These are phyloP conservation scores for Mariannaea elegans DNA, from an alignment of 2,329 filamentous ascomycete species.

Conservation along the genomic window DNA sequence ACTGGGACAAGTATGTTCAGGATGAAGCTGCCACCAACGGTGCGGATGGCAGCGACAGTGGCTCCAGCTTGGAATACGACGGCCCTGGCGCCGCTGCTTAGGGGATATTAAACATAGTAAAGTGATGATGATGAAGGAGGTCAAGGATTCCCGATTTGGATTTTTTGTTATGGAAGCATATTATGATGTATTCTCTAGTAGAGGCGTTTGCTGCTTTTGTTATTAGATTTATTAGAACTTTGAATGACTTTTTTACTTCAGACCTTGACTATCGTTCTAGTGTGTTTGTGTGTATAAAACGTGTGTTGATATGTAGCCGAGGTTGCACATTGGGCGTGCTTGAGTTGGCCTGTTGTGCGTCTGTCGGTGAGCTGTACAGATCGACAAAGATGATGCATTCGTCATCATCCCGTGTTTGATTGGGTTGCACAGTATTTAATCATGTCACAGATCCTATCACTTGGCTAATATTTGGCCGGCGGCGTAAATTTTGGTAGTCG, in stretches of 20 bases:
- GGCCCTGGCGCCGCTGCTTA: slow-evolving; percentile 54
- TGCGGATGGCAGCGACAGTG: slow-evolving; percentile 49
- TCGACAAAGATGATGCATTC: no score
- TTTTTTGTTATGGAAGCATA: slow-evolving; percentile 36
- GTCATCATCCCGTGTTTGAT: neutral
- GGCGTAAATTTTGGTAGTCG: neutral
- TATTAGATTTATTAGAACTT: slow-evolving; percentile 31
- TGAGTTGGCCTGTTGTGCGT: no score
- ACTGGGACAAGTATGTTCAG: slow-evolving; percentile 79
- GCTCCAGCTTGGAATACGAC: slow-evolving; percentile 52
- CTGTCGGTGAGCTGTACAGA: no score
- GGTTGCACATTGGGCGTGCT: no score
- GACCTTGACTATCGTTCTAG: neutral
- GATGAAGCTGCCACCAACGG: slow-evolving; percentile 53
- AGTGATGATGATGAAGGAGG: slow-evolving; percentile 38
- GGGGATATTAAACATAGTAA: slow-evolving; percentile 33
- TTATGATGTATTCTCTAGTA: slow-evolving; percentile 39
- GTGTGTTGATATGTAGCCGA: neutral
- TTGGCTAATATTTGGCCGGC: neutral
- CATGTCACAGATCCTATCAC: no score
- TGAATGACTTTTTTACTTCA: slow-evolving; percentile 30
- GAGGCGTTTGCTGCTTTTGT: slow-evolving; percentile 36
- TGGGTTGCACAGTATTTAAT: no score
- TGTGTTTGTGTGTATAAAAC: neutral
- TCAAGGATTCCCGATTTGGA: slow-evolving; percentile 32